Evolutionary conservation across 2,329 filamentous ascomycete species (phyloP).

Genomic region (Sporothrix schenckii): DNA sequence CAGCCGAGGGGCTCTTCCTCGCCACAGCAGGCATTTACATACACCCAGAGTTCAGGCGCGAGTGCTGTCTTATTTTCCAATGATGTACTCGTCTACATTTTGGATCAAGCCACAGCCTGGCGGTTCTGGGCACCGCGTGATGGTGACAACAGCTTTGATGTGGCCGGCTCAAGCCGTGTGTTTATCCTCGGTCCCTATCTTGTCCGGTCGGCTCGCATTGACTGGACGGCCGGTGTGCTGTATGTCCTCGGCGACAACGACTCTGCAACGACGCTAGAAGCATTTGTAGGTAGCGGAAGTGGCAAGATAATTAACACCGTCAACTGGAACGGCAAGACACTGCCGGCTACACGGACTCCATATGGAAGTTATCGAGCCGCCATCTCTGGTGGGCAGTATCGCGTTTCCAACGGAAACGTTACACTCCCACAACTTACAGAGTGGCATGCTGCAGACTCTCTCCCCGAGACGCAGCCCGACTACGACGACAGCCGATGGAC

Average conservation of each 20-base stretch:
- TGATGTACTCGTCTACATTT: slow-evolving; percentile 54
- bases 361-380: slow-evolving; percentile 54
- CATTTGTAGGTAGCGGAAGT: slow-evolving; percentile 55
- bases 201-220: slow-evolving; percentile 30
- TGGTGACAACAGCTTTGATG: slow-evolving; percentile 39
- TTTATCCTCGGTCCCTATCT: slow-evolving; percentile 55
- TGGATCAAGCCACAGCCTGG: slow-evolving; percentile 58
- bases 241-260: slow-evolving; percentile 33
- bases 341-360: slow-evolving; percentile 44
- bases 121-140: slow-evolving; percentile 56
- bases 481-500: slow-evolving; percentile 75
- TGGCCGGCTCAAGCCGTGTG: slow-evolving; percentile 51
- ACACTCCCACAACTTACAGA: slow-evolving; percentile 48
- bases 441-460: slow-evolving; percentile 61
- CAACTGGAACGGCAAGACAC: slow-evolving; percentile 61
- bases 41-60: slow-evolving; percentile 51
- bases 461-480: slow-evolving; percentile 65
- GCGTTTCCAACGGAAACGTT: slow-evolving; percentile 40
- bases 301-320: slow-evolving; percentile 50
- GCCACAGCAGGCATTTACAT: slow-evolving; percentile 46
- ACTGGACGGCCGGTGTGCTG: slow-evolving; percentile 42
- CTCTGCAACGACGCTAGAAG: slow-evolving; percentile 46
- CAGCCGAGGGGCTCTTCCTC: slow-evolving; percentile 41
- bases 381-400: slow-evolving; percentile 56
- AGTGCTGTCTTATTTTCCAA: slow-evolving; percentile 55